Evolutionary conservation across 23 red algal genomes (phyloP), one percentile per base, ranked within the genome.

Genomic region (Gracilariopsis chorda): DNA sequence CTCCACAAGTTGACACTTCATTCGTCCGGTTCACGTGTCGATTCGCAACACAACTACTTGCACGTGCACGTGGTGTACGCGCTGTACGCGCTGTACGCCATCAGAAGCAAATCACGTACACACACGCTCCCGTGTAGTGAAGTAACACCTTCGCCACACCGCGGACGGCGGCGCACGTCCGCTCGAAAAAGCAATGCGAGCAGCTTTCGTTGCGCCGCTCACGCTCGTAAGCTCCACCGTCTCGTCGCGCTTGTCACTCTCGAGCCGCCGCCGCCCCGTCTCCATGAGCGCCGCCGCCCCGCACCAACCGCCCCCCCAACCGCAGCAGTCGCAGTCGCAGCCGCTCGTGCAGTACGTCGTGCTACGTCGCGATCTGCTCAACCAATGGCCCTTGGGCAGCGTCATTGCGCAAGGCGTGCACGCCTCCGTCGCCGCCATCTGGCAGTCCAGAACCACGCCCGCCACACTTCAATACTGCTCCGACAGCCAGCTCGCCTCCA

Each of bases 401-500:
- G 56, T 98, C 0, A 98, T 98, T 19, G 93, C 96, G 2, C 96
- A 98, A 59, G 96, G 78, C 33, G 96, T 98, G 11, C 96, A 98
- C 62, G 96, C 96, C 7, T 85, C 88, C 39, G 72, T 98, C n/a
- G 92, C 93, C 13, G 96, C 92, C 9, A 82, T 90, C 42, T 93
- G 92, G 88, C 16, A 61, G 25, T 93, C 81, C 25, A 53, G 82
- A 13, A 16, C 58, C 27, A 34, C 55, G 12, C 52, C 49, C 36
- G 25, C 29, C 25, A 93, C 91, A 30, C 27, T 37, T 2, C 45
- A 45, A 23, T 97, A 97, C 43, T 92, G 86, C 62, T 55, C 30
- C 1, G 82, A 93, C 52, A 56, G 24, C 1, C 56, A 45, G 29
- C n/a, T 48, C 44, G 42, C 88, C 7, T 85, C 95, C 43, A 98